Conservation (phyloP, 2,329 filamentous ascomycete species). For the Diaporthe caulivora region DNA sequence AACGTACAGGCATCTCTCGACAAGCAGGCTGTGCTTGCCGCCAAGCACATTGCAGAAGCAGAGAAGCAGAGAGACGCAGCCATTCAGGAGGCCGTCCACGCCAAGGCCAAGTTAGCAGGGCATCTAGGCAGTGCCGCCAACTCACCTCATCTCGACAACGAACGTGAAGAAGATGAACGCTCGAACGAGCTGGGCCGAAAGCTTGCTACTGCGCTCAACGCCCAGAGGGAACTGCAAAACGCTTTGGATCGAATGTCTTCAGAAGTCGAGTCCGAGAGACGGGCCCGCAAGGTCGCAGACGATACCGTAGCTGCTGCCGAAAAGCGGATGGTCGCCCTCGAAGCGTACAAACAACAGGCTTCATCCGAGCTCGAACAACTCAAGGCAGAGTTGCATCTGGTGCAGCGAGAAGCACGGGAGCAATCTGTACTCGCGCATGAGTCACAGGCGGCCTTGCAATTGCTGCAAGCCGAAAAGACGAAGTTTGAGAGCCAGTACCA, state of each 20-base stretch:
- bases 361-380: constrained; percentile 87
- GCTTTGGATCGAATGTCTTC: constrained; percentile 76
- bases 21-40: constrained; percentile 85
- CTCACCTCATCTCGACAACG: constrained; percentile 70
- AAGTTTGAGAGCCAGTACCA: constrained; percentile 79
- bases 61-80: constrained; percentile 95
- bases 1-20: constrained; percentile 93
- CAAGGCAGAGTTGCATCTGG: constrained; percentile 85
- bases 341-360: constrained; percentile 85
- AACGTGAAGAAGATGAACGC: constrained; percentile 74
- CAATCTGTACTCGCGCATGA: constrained; percentile 84
- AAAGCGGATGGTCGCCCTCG: constrained; percentile 85
- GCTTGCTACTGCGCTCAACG: constrained; percentile 82
- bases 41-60: constrained; percentile 90
- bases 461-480: constrained; percentile 88
- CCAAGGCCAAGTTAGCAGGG: constrained; percentile 91
- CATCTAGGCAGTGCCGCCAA: constrained; percentile 74
- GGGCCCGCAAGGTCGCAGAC: constrained; percentile 85
- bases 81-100: constrained; percentile 94
- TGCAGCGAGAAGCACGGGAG: constrained; percentile 83
- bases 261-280: constrained; percentile 85
- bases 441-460: constrained; percentile 77
- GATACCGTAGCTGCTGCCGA: constrained; percentile 87
- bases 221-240: constrained; percentile 85
- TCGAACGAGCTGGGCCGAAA: constrained; percentile 83